Evolutionary conservation across 805 yeast genomes (phyloP).

Genomic region (Saccharomycopsis fermentans): DNA sequence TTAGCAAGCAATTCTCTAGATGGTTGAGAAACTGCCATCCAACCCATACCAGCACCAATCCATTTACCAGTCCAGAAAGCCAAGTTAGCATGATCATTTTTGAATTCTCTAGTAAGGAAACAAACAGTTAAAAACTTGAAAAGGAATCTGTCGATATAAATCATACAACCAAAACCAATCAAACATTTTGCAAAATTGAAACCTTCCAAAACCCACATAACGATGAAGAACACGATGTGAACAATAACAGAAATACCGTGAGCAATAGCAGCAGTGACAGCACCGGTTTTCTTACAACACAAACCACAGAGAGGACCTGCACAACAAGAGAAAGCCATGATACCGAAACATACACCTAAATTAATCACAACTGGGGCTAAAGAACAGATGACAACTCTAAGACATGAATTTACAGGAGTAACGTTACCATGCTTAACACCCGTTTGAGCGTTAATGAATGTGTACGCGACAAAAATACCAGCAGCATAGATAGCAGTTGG

Average conservation of each 20-base stretch:
- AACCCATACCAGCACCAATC: constrained; percentile 52
- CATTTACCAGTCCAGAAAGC: constrained; percentile 81
- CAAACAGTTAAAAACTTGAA: constrained; percentile 41
- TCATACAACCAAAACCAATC: constrained; percentile 47
- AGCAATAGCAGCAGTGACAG: constrained; percentile 43
- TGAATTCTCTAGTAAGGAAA: constrained; percentile 52
- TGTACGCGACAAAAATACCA: constrained; percentile 60
- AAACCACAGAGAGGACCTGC: constrained; percentile 91
- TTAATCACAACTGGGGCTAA: constrained; percentile 87
- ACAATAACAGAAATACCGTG: constrained; percentile 44
- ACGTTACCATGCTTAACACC: constrained; percentile 48
- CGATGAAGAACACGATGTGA: constrained; percentile 47
- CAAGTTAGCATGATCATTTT: constrained; percentile 46
- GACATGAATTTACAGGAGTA: constrained; percentile 48
- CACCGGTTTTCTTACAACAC: constrained; percentile 38
- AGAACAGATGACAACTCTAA: constrained; percentile 70
- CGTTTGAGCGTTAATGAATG: constrained; percentile 77
- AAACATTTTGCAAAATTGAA: constrained; percentile 53
- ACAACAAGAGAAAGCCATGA: constrained; percentile 85
- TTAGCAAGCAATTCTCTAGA: constrained; percentile 54
- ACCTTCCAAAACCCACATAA: constrained; percentile 58
- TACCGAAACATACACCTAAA: constrained; percentile 70
- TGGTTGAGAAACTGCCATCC: constrained; percentile 53
- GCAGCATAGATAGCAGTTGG: constrained; percentile 64
- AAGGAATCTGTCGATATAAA: constrained; percentile 47